These are phyloP conservation scores for Penicillium sp. DNA, from an alignment of 2,329 filamentous ascomycete species.

Conservation along the genomic window DNA sequence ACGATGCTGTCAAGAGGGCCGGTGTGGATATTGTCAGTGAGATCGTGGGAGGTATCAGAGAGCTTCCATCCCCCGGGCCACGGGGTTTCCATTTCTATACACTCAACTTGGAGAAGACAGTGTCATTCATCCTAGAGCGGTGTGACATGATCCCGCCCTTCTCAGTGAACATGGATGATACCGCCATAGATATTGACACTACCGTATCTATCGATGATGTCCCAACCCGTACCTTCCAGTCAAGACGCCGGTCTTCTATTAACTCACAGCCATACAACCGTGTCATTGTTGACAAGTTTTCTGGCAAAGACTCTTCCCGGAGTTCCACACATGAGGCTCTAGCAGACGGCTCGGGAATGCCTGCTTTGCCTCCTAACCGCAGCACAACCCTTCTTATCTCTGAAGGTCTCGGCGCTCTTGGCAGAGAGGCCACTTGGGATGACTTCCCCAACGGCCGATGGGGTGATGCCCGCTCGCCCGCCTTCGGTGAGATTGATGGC, in stretches of 20 bases:
- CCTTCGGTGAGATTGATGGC: conserved; percentile 96
- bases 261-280: conserved; percentile 85
- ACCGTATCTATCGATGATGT: conserved; percentile 23
- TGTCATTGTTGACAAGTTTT: conserved; percentile 70
- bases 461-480: conserved; percentile 88
- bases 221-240: conserved; percentile 32
- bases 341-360: conserved; percentile 75
- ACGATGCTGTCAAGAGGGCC: conserved; percentile 49
- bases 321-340: conserved; percentile 62
- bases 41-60: conserved; percentile 75
- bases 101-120: conserved; percentile 91
- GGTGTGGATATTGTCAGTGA: conserved; percentile 71
- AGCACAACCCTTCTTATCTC: conserved; percentile 89
- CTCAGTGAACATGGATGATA: conserved; percentile 45
- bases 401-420: conserved; percentile 85
- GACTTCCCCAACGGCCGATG: conserved; percentile 96
- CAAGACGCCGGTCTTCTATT: conserved; percentile 68
- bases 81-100: conserved; percentile 97
- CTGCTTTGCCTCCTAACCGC: conserved; percentile 67
- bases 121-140: conserved; percentile 86
- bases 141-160: conserved; percentile 74
- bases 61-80: conserved; percentile 59
- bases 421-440: conserved; percentile 96
- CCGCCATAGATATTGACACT: conserved; percentile 42
- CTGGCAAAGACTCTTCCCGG: conserved; percentile 34